A percentile compares a stretch with the other conserved stretches of the same genome.
phyloP scores from a whole-genome alignment of 2,329 filamentous ascomycete genomes.

The Xylogone sp. region DNA sequence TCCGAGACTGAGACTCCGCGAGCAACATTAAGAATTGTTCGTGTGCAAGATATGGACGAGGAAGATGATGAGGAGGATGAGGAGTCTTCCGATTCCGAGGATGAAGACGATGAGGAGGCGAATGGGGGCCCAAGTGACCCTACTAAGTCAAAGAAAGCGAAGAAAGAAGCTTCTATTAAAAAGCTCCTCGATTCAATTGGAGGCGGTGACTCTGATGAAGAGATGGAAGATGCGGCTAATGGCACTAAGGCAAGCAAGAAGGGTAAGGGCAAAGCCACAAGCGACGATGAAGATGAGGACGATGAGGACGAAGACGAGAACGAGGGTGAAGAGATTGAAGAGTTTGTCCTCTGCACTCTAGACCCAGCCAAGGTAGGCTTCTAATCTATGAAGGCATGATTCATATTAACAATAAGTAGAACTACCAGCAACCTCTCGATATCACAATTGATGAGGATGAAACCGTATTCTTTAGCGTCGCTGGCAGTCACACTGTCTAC shows the following conservation, averaged over 20 bases:
- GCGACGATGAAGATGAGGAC: constrained; percentile 47
- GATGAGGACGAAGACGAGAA: constrained; percentile 59
- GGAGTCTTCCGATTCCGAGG: constrained; percentile 56
- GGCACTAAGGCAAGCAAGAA: constrained; percentile 60
- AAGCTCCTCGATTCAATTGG: constrained; percentile 70
- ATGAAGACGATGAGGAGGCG: constrained; percentile 61
- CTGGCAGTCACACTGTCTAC: constrained; percentile 84
- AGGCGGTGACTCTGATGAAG: constrained; percentile 56
- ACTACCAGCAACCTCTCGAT: constrained; percentile 93
- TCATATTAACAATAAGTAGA: constrained; percentile 48
- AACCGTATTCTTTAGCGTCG: constrained; percentile 87
- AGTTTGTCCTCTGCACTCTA: constrained; percentile 93
- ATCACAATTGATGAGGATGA: constrained; percentile 88
- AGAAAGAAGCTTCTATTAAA: constrained; percentile 71
- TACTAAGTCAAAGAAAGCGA: constrained; percentile 82
- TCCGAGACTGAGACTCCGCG: constrained; percentile 63
- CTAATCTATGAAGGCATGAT: constrained; percentile 2
- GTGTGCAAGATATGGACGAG: constrained; percentile 58
- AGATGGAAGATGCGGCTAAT: constrained; percentile 69
- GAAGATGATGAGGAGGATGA: constrained; percentile 55
- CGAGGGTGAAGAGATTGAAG: constrained; percentile 82
- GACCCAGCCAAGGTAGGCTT: constrained; percentile 80
- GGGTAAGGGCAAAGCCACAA: constrained; percentile 64
- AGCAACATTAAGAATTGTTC: constrained; percentile 88
- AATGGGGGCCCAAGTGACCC: constrained; percentile 93